These are phyloP conservation scores for Coprinopsis cinerea DNA, from an alignment of 768 basidiomycete genomes.

Conservation along the genomic window DNA sequence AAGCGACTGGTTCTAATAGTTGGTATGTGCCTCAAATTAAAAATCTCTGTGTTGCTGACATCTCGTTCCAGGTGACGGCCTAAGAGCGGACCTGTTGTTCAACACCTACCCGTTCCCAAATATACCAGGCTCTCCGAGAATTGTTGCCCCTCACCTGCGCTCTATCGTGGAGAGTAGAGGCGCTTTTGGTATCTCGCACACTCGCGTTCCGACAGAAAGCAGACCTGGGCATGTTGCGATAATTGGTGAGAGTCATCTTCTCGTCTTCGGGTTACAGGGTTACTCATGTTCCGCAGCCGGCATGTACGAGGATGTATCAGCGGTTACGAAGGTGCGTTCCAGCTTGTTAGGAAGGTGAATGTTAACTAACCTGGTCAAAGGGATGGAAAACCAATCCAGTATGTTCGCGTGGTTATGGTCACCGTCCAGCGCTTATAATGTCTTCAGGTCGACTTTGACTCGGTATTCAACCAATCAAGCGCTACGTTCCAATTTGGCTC, in stretches of 20 bases:
- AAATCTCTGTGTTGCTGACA: not conserved
- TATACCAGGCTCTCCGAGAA: conserved; percentile 43
- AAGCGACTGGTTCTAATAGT: conserved; percentile 78
- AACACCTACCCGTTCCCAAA: conserved; percentile 53
- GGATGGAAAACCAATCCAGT: conserved; percentile 88
- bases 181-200: conserved; percentile 81
- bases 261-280: not conserved
- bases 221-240: conserved; percentile 86
- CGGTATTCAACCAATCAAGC: conserved; percentile 78
- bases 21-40: conserved; percentile 35
- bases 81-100: conserved; percentile 77
- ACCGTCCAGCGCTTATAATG: conserved; percentile 19
- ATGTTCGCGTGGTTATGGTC: conserved; percentile 12
- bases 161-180: conserved; percentile 61
- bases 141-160: conserved; percentile 71
- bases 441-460: conserved; percentile 72
- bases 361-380: conserved; percentile 26
- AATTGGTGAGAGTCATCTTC: conserved; percentile 45
- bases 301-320: conserved; percentile 89
- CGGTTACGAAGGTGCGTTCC: conserved; percentile 67
- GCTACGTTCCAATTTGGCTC: conserved; percentile 80
- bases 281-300: conserved; percentile 40
- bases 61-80: conserved; percentile 58
- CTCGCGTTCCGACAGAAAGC: conserved; percentile 83
- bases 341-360: not conserved